Percentiles rank a stretch among this genome's conserved stretches.
Conservation (phyloP, 2,329 filamentous ascomycete species). For the Fusarium foetens region DNA sequence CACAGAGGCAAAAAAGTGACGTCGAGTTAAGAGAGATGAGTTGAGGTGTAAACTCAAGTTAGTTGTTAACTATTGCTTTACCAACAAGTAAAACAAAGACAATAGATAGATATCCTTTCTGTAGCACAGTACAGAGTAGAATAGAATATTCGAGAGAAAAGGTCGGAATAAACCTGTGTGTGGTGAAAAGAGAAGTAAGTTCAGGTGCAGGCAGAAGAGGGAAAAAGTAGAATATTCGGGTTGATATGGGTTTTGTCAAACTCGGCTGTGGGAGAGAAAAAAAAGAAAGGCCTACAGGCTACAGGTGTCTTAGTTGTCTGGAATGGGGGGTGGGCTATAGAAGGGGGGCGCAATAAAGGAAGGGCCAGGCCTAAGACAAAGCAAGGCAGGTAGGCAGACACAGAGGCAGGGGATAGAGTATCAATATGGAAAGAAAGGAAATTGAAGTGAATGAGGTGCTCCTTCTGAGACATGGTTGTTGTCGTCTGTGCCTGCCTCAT, state of each 20-base stretch:
- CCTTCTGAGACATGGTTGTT: constrained; percentile 12
- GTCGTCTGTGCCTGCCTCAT: constrained; percentile 21
- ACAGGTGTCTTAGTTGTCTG: constrained; percentile 29
- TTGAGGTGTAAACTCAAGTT: constrained; percentile 17
- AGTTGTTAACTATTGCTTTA: constrained; percentile 21
- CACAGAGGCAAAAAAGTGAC: constrained; percentile 38
- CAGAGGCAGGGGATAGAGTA: constrained; percentile 17
- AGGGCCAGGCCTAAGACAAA: constrained; percentile 32
- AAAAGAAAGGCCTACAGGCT: constrained; percentile 32
- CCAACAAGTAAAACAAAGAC: constrained; percentile 15
- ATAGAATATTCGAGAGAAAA: constrained; percentile 22
- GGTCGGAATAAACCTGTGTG: constrained; percentile 37
- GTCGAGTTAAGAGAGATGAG: constrained; percentile 19
- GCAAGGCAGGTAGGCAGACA: constrained; percentile 29
- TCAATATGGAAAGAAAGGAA: constrained; percentile 20
- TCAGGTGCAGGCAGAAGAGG: constrained; percentile 35
- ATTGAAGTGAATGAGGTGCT: constrained; percentile 31
- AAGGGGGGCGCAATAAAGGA: constrained; percentile 31
- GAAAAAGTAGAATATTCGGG: constrained; percentile 44
- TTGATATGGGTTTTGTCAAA: constrained; percentile 46
- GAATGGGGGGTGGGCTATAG: constrained; percentile 38
- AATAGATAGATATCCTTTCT: background rate
- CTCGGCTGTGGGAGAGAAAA: constrained; percentile 45
- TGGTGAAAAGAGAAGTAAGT: constrained; percentile 39
- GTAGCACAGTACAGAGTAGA: constrained; percentile 7